phyloP scores from a whole-genome alignment of 768 basidiomycete genomes.

The Lactarius hatsudake region DNA sequence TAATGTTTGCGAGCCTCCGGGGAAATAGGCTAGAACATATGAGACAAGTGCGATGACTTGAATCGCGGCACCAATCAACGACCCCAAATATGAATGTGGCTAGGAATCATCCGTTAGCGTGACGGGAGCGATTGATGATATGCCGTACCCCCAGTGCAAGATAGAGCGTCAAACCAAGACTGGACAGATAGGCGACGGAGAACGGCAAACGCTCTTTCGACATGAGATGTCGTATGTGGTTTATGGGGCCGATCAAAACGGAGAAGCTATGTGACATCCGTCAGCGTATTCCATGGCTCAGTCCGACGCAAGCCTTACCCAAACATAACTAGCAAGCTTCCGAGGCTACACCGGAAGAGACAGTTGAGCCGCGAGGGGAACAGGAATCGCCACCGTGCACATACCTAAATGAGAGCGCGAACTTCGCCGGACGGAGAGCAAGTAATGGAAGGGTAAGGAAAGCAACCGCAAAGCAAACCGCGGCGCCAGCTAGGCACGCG shows the following conservation, averaged over 20 bases:
- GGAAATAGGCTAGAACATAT: conserved; percentile 95
- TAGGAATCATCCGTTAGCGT: conserved; percentile 34
- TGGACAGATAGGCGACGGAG: conserved; percentile 76
- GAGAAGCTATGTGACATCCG: conserved; percentile 53
- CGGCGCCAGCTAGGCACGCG: conserved; percentile 84
- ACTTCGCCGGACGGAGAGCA: conserved; percentile 80
- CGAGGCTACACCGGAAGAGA: conserved; percentile 50
- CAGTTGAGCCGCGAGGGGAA: conserved; percentile 4
- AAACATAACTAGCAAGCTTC: conserved; percentile 93
- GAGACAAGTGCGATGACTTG: conserved; percentile 84
- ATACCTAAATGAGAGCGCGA: conserved; percentile 84
- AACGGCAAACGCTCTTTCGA: conserved; percentile 85
- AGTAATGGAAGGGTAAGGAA: conserved; percentile 79
- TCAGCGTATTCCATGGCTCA: background rate
- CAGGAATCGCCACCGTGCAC: conserved; percentile 13
- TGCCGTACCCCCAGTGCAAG: conserved; percentile 81
- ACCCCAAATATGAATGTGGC: conserved; percentile 84
- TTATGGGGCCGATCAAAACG: conserved; percentile 85
- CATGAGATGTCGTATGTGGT: conserved; percentile 85
- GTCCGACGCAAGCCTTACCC: conserved; percentile 51
- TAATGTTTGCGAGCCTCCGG: conserved; percentile 80
- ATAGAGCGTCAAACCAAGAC: conserved; percentile 83
- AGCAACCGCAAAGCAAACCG: conserved; percentile 89
- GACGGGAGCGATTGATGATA: conserved; percentile 1
- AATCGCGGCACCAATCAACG: conserved; percentile 74